These are phyloP conservation scores for Flaveria linearis DNA, from an alignment of 129 eudicot genomes.

Conservation along the genomic window DNA sequence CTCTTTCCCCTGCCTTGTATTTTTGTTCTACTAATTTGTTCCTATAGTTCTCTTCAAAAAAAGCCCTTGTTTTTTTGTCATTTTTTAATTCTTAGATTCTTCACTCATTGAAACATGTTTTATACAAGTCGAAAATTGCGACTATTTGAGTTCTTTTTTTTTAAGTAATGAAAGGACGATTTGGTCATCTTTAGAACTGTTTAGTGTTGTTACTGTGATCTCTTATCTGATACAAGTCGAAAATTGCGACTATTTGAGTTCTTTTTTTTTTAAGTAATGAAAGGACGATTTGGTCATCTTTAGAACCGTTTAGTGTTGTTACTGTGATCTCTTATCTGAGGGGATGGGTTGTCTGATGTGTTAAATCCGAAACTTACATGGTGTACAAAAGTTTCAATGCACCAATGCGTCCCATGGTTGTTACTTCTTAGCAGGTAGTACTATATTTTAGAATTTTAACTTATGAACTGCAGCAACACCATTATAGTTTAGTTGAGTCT, in stretches of 20 bases:
- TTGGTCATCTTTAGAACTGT: neutral
- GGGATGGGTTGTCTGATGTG: too few relatives aligned
- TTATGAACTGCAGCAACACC: too few relatives aligned
- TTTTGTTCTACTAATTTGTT: conserved; percentile 1
- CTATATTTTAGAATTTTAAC: too few relatives aligned
- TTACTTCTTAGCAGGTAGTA: too few relatives aligned
- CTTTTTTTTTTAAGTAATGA: neutral
- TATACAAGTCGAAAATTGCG: conserved; percentile 24
- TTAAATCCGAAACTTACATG: too few relatives aligned
- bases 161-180: neutral
- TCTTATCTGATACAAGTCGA: neutral
- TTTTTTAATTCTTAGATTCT: conserved; percentile 8
- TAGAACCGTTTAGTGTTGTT: neutral
- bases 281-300: neutral
- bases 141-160: conserved; percentile 1
- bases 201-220: too few relatives aligned
- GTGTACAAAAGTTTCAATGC: too few relatives aligned
- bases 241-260: conserved; percentile 18
- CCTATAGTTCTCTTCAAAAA: conserved; percentile 5
- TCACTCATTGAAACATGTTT: conserved; percentile 13
- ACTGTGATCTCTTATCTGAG: too few relatives aligned
- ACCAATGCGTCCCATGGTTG: too few relatives aligned
- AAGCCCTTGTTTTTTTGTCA: conserved; percentile 30
- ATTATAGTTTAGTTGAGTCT: too few relatives aligned
- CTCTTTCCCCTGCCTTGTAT: conserved; percentile 7